Evolutionary conservation across 2,329 filamentous ascomycete species (phyloP).

Genomic region (Fusarium abutilonis): DNA sequence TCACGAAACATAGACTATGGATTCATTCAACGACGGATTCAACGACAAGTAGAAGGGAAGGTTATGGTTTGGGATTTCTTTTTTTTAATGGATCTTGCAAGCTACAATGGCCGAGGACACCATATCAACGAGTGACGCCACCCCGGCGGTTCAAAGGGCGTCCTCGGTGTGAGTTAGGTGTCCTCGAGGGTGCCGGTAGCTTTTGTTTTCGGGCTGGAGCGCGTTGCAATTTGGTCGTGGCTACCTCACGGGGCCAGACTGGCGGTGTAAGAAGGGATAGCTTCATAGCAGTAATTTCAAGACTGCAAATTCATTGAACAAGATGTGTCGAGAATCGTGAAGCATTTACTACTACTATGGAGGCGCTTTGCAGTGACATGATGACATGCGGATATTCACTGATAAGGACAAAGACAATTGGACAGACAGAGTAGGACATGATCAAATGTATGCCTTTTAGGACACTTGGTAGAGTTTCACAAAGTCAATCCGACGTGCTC

Average conservation of each 20-base stretch:
- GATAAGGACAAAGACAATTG: too few relatives aligned
- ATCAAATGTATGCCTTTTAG: too few relatives aligned
- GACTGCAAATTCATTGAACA: conserved; percentile 29
- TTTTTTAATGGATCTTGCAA: conserved; percentile 34
- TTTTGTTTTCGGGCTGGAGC: conserved; percentile 28
- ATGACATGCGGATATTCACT: not conserved
- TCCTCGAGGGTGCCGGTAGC: conserved; percentile 21
- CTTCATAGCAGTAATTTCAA: conserved; percentile 32
- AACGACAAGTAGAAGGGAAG: conserved; percentile 30
- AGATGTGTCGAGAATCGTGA: conserved; percentile 6
- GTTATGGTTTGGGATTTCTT: conserved; percentile 17
- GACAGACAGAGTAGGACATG: too few relatives aligned
- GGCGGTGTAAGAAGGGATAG: conserved; percentile 39
- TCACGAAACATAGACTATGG: conserved; percentile 40
- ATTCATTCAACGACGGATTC: conserved; percentile 35
- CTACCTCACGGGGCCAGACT: conserved; percentile 43
- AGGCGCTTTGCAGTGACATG: conserved; percentile 7
- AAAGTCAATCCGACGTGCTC: not conserved
- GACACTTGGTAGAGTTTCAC: too few relatives aligned
- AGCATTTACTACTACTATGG: not conserved
- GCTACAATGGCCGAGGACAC: conserved; percentile 25
- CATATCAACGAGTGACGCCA: conserved; percentile 15
- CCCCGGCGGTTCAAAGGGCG: conserved; percentile 28
- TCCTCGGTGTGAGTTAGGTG: conserved; percentile 17
- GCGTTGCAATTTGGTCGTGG: conserved; percentile 27